Evolutionary conservation across 2,329 filamentous ascomycete species (phyloP).

Genomic region (Diaporthe ilicicola): DNA sequence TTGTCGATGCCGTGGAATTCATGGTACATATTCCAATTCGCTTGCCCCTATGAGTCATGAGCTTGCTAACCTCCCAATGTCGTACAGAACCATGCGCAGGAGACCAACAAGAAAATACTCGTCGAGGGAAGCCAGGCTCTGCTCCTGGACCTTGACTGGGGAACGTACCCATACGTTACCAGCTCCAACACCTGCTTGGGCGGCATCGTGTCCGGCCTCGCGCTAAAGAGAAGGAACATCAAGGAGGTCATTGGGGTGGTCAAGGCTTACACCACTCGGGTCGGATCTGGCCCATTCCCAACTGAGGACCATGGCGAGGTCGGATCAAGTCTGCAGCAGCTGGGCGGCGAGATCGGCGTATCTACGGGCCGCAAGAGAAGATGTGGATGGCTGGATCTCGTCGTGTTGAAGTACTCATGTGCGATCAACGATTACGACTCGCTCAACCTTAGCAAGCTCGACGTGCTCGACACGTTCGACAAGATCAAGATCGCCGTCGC

Average conservation of each 20-base stretch:
- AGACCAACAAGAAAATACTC: slow-evolving; percentile 61
- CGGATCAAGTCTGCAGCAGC: slow-evolving; percentile 49
- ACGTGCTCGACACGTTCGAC: slow-evolving; percentile 77
- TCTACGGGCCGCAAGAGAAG: slow-evolving; percentile 64
- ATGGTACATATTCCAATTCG: slow-evolving; percentile 56
- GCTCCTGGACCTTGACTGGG: slow-evolving; percentile 69
- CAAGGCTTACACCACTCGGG: slow-evolving; percentile 72
- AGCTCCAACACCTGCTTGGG: slow-evolving; percentile 66
- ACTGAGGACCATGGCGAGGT: slow-evolving; percentile 59
- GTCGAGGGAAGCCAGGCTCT: slow-evolving; percentile 70
- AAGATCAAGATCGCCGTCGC: slow-evolving; percentile 78
- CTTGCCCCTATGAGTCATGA: slow-evolving; percentile 37
- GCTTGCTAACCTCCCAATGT: too few species aligned
- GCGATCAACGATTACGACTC: slow-evolving; percentile 58
- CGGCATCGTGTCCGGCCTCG: slow-evolving; percentile 67
- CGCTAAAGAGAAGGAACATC: slow-evolving; percentile 63
- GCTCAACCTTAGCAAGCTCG: slow-evolving; percentile 69
- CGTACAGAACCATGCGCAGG: slow-evolving; percentile 51
- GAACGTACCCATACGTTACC: slow-evolving; percentile 68
- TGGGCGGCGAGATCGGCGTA: slow-evolving; percentile 46
- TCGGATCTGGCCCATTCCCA: slow-evolving; percentile 67
- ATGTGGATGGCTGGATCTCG: slow-evolving; percentile 70
- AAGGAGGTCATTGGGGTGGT: slow-evolving; percentile 68
- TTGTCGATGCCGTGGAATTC: slow-evolving; percentile 73
- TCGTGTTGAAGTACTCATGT: slow-evolving; percentile 70